These are phyloP conservation scores for Vigna unguiculata DNA, from an alignment of 306 rosid genomes.

Conservation along the genomic window DNA sequence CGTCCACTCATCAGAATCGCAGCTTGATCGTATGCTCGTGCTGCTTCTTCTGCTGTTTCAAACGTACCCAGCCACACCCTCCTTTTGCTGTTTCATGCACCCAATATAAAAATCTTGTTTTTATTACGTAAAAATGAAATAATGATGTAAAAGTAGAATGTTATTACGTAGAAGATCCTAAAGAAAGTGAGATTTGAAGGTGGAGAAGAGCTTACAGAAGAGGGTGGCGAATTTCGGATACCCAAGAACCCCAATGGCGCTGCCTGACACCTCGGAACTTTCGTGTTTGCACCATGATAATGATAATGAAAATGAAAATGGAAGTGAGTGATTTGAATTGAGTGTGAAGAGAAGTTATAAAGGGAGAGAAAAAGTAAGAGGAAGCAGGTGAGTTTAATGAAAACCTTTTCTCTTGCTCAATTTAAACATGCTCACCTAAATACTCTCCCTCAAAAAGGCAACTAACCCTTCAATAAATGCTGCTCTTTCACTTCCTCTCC, in stretches of 20 bases:
- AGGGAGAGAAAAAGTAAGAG: background rate
- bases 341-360: constrained; percentile 27
- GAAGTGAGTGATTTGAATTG: background rate
- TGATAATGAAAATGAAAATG: no score
- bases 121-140: no score
- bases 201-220: constrained; percentile 65
- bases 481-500: background rate
- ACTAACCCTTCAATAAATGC: constrained; percentile 24
- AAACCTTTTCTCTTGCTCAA: background rate
- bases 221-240: constrained; percentile 97
- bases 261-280: constrained; percentile 99
- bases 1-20: constrained; percentile 91
- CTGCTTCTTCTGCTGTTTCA: constrained; percentile 98
- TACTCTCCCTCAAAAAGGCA: background rate
- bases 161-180: no score
- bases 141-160: no score
- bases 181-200: no score
- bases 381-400: background rate
- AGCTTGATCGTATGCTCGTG: constrained; percentile 96
- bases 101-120: no score
- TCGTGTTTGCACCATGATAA: constrained; percentile 79
- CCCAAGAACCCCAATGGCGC: constrained; percentile 99
- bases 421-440: constrained; percentile 52
- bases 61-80: constrained; percentile 99
- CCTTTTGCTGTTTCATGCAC: constrained; percentile 64